Percentiles rank a stretch among this genome's conserved stretches.
Conservation (phyloP, 176 grass and related monocot genomes). For the Elymus sibiricus region DNA sequence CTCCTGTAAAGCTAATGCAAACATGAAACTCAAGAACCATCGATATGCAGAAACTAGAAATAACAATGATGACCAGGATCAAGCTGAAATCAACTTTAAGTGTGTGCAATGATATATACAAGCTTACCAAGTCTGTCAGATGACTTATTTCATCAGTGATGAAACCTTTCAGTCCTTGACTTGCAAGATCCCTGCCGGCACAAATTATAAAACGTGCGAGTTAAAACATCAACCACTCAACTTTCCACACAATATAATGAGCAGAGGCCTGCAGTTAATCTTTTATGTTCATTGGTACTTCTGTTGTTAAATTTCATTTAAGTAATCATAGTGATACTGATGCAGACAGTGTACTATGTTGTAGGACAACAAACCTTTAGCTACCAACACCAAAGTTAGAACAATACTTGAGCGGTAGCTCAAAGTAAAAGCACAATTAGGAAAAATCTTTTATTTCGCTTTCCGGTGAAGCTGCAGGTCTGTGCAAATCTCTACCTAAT, state of each 20-base stretch:
- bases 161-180: conserved; percentile 92
- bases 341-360: neutral
- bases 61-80: neutral
- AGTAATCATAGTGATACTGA: neutral
- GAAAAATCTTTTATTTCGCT: too few species aligned
- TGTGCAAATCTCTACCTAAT: too few species aligned
- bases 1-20: neutral
- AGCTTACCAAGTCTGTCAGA: conserved; percentile 89
- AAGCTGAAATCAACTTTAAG: too few species aligned
- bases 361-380: neutral
- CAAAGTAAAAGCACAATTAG: neutral
- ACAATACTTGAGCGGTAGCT: neutral
- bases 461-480: too few species aligned
- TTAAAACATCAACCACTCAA: neutral
- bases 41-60: neutral
- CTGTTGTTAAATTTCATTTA: neutral
- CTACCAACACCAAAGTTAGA: neutral
- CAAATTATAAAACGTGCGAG: neutral
- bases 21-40: neutral
- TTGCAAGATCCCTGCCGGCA: conserved; percentile 72
- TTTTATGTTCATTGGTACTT: neutral
- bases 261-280: neutral
- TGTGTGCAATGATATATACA: conserved; percentile 74
- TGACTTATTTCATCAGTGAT: conserved; percentile 84
- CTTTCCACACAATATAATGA: neutral